Conservation (phyloP, 2,329 filamentous ascomycete genomes). For the Aspergillus sergii region DNA sequence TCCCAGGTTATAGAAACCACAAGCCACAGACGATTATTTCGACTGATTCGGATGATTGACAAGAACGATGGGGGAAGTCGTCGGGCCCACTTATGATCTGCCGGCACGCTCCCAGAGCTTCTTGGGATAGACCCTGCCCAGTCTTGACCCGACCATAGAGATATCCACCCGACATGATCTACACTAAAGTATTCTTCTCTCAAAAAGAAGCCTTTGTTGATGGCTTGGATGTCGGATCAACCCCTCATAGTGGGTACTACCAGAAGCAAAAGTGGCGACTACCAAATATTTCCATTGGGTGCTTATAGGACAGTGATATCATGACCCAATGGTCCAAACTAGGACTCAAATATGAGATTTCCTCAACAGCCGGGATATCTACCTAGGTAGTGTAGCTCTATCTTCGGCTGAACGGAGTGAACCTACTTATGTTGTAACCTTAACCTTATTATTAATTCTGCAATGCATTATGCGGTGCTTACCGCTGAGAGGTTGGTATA, state of each 20-base stretch:
- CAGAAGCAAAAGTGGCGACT: background rate
- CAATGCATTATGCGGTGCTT: background rate
- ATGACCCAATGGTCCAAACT: background rate
- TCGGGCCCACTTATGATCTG: background rate
- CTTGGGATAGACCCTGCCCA: background rate
- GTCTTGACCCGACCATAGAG: background rate
- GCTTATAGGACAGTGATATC: background rate
- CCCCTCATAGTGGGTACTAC: background rate
- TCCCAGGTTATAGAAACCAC: background rate
- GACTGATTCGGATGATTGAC: background rate
- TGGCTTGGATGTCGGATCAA: background rate
- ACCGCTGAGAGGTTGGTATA: background rate
- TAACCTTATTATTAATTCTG: background rate
- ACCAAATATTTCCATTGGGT: background rate
- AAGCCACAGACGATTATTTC: background rate
- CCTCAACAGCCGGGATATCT: background rate
- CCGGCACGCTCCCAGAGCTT: background rate
- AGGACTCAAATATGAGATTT: background rate
- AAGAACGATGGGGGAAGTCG: background rate
- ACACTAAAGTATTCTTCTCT: background rate
- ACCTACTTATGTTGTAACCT: background rate
- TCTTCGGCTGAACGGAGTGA: background rate
- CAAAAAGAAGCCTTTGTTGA: background rate
- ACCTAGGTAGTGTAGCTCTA: background rate
- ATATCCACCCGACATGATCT: background rate